These are phyloP conservation scores for Dryas octopetala DNA, from an alignment of 306 rosid genomes.

Conservation along the genomic window DNA sequence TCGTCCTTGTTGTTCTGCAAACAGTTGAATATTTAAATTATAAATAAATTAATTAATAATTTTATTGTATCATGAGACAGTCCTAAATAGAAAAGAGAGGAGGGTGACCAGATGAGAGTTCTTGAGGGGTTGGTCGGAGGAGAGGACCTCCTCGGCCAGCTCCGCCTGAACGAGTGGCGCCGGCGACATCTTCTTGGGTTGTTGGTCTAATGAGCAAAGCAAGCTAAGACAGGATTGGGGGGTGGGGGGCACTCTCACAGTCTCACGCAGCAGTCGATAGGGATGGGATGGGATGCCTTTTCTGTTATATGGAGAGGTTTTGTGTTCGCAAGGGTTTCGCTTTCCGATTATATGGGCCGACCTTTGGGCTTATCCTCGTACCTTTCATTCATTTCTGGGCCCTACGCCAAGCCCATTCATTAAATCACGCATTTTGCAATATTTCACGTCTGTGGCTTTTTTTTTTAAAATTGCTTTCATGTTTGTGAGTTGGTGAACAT, in stretches of 20 bases:
- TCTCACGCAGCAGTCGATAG: not conserved
- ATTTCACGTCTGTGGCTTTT: no score
- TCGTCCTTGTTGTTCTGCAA: constrained; percentile 44
- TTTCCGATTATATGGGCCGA: no score
- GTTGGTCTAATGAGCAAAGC: not conserved
- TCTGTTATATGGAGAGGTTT: no score
- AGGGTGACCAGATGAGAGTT: constrained; percentile 41
- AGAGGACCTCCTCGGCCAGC: constrained; percentile 23
- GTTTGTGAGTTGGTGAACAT: no score
- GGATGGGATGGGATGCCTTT: no score
- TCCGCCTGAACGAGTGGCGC: constrained; percentile 65
- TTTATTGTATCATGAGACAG: not conserved
- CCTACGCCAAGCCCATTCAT: not conserved
- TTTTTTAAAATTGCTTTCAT: no score
- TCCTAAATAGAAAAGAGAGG: not conserved
- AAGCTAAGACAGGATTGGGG: no score
- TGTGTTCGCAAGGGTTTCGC: no score
- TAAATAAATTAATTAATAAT: not conserved
- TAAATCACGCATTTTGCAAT: not conserved
- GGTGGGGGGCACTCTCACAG: no score
- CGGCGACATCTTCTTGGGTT: constrained; percentile 56
- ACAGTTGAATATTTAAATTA: not conserved
- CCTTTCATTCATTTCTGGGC: no score
- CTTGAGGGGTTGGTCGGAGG: constrained; percentile 43
- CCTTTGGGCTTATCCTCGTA: no score